Conservation (phyloP, 345 rosid genomes). For the Aurinia saxatilis region DNA sequence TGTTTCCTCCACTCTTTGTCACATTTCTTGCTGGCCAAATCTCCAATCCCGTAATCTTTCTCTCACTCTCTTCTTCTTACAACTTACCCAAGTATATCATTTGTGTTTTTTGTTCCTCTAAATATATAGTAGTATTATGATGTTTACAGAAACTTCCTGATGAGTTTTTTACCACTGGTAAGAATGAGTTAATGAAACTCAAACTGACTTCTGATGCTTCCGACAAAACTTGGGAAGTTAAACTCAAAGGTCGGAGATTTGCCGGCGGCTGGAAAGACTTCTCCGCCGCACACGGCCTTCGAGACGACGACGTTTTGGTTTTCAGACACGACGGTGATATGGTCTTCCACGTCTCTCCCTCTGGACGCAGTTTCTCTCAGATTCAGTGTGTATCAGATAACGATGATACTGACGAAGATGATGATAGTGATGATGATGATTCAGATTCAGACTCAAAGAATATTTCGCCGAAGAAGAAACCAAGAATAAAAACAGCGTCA, state of each 20-base stretch:
- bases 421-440: background rate
- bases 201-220: conserved; percentile 9
- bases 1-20: background rate
- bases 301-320: background rate
- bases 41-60: background rate
- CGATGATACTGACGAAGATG: background rate
- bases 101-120: background rate
- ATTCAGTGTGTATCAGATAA: background rate
- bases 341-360: conserved; percentile 1
- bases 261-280: conserved; percentile 9
- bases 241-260: background rate
- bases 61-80: background rate
- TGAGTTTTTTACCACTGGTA: background rate
- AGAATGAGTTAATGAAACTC: background rate
- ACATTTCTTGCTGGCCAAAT: background rate
- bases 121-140: no score
- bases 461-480: background rate
- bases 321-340: background rate
- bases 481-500: background rate
- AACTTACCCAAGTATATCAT: background rate
- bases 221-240: conserved; percentile 6
- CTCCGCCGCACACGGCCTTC: background rate
- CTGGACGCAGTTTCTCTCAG: background rate
- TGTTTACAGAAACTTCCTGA: conserved; percentile 5
- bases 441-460: background rate